Evolutionary conservation across 2,329 filamentous ascomycete species (phyloP).

Genomic region (Allantophomopsis cytisporea): DNA sequence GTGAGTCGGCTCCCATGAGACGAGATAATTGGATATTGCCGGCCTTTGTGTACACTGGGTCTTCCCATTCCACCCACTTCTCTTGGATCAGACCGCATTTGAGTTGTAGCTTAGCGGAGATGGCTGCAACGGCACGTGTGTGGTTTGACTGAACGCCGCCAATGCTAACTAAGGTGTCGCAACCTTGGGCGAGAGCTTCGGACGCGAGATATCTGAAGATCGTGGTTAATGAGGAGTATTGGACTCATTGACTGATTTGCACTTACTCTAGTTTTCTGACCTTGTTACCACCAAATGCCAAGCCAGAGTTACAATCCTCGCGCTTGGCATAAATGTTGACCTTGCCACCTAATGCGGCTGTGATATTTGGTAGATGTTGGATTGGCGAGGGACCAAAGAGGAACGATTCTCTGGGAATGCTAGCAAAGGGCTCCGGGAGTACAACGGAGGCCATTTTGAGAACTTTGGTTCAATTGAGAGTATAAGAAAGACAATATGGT

Average conservation of each 20-base stretch:
- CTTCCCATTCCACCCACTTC: constrained; percentile 52
- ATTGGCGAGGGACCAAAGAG: constrained; percentile 58
- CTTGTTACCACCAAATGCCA: constrained; percentile 59
- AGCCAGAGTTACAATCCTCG: constrained; percentile 56
- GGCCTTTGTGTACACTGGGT: constrained; percentile 45
- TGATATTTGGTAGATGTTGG: constrained; percentile 52
- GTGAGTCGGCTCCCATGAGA: constrained; percentile 51
- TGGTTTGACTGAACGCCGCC: constrained; percentile 61
- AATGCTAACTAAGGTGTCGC: constrained; percentile 50
- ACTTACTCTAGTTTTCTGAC: constrained; percentile 50
- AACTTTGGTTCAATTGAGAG: too few relatives aligned
- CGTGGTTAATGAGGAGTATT: not conserved
- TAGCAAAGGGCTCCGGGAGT: constrained; percentile 46
- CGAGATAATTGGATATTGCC: constrained; percentile 61
- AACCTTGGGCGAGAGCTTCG: constrained; percentile 41
- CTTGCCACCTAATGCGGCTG: constrained; percentile 40
- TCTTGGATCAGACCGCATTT: constrained; percentile 47
- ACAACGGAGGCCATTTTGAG: too few relatives aligned
- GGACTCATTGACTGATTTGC: not conserved
- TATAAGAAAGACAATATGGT: too few relatives aligned
- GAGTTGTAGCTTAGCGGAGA: constrained; percentile 42
- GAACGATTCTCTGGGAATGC: constrained; percentile 46
- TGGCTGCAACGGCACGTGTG: constrained; percentile 52
- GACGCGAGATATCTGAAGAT: constrained; percentile 42
- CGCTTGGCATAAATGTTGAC: constrained; percentile 57